Evolutionary conservation across 2,329 filamentous ascomycete species (phyloP).

Genomic region (Claviceps capensis): DNA sequence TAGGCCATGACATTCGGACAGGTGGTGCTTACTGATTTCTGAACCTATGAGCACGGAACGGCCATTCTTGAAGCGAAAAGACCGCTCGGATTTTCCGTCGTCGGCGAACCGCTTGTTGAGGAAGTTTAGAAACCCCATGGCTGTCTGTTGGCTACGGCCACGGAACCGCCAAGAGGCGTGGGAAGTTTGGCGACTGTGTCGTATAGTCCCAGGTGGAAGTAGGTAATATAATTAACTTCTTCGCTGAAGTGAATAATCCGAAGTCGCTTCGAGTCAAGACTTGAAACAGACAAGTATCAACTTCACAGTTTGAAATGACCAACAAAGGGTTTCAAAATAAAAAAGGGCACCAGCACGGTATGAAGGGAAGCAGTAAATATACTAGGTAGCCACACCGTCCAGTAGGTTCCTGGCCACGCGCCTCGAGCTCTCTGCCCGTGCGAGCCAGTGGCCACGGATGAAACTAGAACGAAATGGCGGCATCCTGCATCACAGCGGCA

Average conservation of each 20-base stretch:
- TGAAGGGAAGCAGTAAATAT: conserved; percentile 1
- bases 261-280: background rate
- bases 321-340: no score
- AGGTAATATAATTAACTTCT: background rate
- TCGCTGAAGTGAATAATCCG: background rate
- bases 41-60: background rate
- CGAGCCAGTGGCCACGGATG: background rate
- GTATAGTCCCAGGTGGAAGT: background rate
- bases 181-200: background rate
- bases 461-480: conserved; percentile 3
- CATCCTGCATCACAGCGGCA: conserved; percentile 5
- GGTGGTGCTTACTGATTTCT: background rate
- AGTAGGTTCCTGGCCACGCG: background rate
- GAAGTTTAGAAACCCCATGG: conserved; percentile 5
- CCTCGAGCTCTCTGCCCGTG: background rate
- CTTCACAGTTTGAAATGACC: background rate
- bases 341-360: background rate
- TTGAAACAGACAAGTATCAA: background rate
- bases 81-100: background rate
- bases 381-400: background rate
- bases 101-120: conserved; percentile 1
- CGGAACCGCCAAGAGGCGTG: background rate
- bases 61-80: background rate
- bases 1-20: background rate
- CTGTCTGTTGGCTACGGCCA: conserved; percentile 1